Evolutionary conservation across 345 rosid species (phyloP).

Genomic region (Cardamine occulta): DNA sequence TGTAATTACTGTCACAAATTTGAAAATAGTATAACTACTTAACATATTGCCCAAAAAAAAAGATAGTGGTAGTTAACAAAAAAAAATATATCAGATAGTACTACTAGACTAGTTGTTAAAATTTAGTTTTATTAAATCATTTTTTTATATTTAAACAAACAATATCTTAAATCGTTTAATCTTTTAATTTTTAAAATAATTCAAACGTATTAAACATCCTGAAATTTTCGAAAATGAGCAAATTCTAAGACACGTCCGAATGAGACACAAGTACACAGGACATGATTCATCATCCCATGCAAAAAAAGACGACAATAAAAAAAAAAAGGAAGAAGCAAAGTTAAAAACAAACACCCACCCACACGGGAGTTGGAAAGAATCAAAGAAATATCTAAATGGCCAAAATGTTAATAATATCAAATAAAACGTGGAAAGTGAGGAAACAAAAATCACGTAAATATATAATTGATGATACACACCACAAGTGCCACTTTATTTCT

Average conservation of each 20-base stretch:
- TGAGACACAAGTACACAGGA: conserved; percentile 26
- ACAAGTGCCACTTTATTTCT: not conserved
- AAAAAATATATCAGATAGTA: too few species aligned
- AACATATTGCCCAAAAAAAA: too few species aligned
- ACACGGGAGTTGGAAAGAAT: conserved; percentile 23
- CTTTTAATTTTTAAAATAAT: not conserved
- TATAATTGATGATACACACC: not conserved
- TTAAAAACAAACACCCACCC: conserved; percentile 22
- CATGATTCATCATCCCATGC: conserved; percentile 37
- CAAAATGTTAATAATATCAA: not conserved
- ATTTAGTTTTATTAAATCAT: too few species aligned
- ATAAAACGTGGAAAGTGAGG: not conserved
- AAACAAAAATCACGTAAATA: not conserved
- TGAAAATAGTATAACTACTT: too few species aligned
- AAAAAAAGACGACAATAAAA: conserved; percentile 23
- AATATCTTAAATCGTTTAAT: too few species aligned
- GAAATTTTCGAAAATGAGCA: not conserved
- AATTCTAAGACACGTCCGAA: conserved; percentile 22
- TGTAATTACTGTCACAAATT: too few species aligned
- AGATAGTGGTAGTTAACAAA: too few species aligned
- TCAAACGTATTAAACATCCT: not conserved
- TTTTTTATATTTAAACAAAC: too few species aligned
- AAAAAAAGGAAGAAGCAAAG: too few species aligned
- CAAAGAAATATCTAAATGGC: conserved; percentile 1
- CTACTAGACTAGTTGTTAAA: too few species aligned